Evolutionary conservation across 2,329 filamentous ascomycete genomes (phyloP), one percentile per base, ranked within the genome.

Genomic region (Hypoxylon sp.): DNA sequence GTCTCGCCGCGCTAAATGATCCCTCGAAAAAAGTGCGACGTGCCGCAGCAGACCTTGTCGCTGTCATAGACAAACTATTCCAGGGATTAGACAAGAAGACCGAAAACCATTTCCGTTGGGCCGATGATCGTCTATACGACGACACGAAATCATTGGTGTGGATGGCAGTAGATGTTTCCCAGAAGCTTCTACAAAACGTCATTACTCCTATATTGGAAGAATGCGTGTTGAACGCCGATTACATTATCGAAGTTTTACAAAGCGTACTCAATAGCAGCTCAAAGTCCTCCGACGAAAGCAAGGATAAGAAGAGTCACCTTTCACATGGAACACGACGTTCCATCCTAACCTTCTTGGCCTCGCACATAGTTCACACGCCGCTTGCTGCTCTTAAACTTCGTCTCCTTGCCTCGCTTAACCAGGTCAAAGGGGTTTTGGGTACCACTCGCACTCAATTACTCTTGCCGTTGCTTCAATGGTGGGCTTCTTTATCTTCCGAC

Each of bases 151-250:
- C 78, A 25, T 68, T 87, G 11, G 74, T 80, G 34, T 83, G 81
- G 76, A 75, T 95, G 44, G 71, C 80, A 3, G 65, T 74, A 1
- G 79, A 85, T 16, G 79, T 87, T 44, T 74, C 75, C 2, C 74
- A 79, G 31, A 85, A 82, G 50, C 71, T 95, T 13, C 66, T 94
- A 1, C 78, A 83, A 13, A 77, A 82, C 13, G 78, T 88, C 26
- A 72, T 97, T n/a, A 69, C 90, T 13, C 90, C 90, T 0, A 82
- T 81, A 2, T 73, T 96, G 7, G 92, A 97, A 70, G 94, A 97
- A 70, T 95, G 88, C 64, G 79, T 93, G 3, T 82, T 97, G 60
- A 91, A 97, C 66, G 75, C 83, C 3, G 82, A 80, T 19, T 86
- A 94, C 54, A 78, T 96, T 32, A 75, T 80, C 17, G 81, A 82